phyloP scores from a whole-genome alignment of 345 rosid genomes.

The Pistacia vera region DNA sequence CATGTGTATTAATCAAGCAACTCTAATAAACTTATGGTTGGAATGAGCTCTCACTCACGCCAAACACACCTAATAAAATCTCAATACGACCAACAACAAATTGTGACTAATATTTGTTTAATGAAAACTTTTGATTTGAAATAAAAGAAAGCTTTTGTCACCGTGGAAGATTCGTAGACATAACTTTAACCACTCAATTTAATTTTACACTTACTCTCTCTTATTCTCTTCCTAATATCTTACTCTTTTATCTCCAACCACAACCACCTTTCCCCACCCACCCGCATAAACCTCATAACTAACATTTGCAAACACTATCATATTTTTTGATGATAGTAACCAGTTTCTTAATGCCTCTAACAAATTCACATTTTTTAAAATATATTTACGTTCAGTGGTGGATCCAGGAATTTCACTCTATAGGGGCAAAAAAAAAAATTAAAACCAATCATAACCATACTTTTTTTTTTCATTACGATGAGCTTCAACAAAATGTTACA shows the following conservation, averaged over 20 bases:
- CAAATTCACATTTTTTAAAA: no score
- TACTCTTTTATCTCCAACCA: constrained; percentile 3
- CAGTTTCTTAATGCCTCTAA: no score
- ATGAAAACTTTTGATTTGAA: neutral
- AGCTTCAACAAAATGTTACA: no score
- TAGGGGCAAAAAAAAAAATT: no score
- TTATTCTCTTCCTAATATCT: neutral
- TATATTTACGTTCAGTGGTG: no score
- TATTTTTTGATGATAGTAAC: no score
- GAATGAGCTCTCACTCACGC: neutral
- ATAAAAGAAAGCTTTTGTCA: neutral
- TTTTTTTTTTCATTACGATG: no score
- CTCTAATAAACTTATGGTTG: neutral
- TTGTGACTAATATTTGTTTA: neutral
- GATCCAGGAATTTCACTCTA: no score
- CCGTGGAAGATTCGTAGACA: neutral
- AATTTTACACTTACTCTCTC: neutral
- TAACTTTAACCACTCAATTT: neutral
- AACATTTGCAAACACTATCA: no score
- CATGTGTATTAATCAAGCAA: neutral
- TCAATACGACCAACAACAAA: neutral
- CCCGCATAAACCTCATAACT: neutral
- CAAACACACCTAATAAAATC: neutral
- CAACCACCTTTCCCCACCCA: constrained; percentile 3
- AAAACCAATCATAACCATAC: no score